A percentile compares a stretch with the other conserved stretches of the same genome.
phyloP scores from a whole-genome alignment of 2,329 filamentous ascomycete species.

The Akanthomyces uredinophilus region DNA sequence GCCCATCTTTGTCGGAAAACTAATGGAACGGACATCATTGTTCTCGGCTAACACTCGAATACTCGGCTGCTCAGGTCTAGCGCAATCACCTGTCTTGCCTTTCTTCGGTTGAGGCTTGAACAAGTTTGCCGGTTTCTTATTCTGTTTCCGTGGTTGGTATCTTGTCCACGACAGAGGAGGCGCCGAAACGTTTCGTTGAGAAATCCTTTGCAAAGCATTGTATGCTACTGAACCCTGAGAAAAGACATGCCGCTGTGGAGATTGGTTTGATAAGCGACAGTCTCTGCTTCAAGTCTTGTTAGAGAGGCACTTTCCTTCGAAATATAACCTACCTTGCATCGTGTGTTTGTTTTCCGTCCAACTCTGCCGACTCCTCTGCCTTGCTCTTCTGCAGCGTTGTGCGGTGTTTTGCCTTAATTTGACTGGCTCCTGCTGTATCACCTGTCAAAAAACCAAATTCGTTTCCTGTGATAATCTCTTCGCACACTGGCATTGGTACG shows the following conservation, averaged over 20 bases:
- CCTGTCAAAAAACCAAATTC: neutral
- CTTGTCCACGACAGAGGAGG: slow-evolving; percentile 31
- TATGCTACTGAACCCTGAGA: neutral
- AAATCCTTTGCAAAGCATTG: slow-evolving; percentile 7
- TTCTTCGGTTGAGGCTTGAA: neutral
- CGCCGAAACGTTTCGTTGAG: slow-evolving; percentile 13
- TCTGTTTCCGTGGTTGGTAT: slow-evolving; percentile 28
- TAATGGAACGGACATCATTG: neutral
- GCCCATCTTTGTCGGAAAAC: neutral
- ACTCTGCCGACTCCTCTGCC: neutral
- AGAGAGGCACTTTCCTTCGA: neutral
- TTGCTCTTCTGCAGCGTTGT: neutral
- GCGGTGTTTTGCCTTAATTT: neutral
- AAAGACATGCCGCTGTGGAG: neutral
- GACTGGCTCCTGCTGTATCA: too few relatives aligned
- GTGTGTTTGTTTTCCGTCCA: neutral
- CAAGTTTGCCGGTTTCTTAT: neutral
- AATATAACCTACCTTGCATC: neutral
- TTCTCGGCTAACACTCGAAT: neutral
- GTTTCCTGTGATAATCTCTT: neutral
- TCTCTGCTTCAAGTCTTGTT: neutral
- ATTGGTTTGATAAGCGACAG: neutral
- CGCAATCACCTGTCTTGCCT: too few relatives aligned
- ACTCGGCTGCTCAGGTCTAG: neutral
- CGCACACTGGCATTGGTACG: neutral